A percentile compares a stretch with the other conserved stretches of the same genome.
These are phyloP conservation scores for Cystobasidium slooffiae DNA, from an alignment of 1,284 basidiomycete species.

Conservation along the genomic window DNA sequence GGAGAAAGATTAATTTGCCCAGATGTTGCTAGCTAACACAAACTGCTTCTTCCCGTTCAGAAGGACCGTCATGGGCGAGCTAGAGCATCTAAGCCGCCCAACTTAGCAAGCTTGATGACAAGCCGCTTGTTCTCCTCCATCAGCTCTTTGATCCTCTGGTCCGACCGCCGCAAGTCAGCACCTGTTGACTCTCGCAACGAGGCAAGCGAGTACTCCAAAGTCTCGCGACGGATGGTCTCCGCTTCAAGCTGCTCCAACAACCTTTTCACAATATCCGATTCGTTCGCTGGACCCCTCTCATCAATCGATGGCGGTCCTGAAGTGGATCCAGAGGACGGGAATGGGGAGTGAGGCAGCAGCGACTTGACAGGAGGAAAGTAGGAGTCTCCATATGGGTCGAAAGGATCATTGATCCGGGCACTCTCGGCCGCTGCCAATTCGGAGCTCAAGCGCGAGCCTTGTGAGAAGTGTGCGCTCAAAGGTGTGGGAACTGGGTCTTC, in stretches of 20 bases:
- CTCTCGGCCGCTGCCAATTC: neutral
- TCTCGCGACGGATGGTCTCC: neutral
- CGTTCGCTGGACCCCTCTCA: neutral
- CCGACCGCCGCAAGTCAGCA: neutral
- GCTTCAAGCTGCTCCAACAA: constrained; percentile 7
- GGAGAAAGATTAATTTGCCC: too few species aligned
- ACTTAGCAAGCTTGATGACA: neutral
- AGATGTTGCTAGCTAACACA: too few species aligned
- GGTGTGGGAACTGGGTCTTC: neutral
- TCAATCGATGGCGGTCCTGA: neutral
- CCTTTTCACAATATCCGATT: neutral
- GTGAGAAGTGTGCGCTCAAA: neutral
- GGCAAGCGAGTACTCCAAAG: constrained; percentile 16
- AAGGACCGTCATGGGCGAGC: neutral
- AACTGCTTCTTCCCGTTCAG: neutral
- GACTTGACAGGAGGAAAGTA: constrained; percentile 25
- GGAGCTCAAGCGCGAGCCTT: constrained; percentile 5
- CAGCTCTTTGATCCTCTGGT: constrained; percentile 21
- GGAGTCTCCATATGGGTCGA: constrained; percentile 10
- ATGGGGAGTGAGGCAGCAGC: neutral
- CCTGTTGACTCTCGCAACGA: constrained; percentile 11
- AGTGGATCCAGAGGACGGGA: neutral
- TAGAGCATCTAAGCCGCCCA: neutral
- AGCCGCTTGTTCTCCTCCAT: constrained; percentile 21
- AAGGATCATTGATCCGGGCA: neutral